phyloP scores from a whole-genome alignment of 202 grass and related monocot species.

The Zizania palustris region DNA sequence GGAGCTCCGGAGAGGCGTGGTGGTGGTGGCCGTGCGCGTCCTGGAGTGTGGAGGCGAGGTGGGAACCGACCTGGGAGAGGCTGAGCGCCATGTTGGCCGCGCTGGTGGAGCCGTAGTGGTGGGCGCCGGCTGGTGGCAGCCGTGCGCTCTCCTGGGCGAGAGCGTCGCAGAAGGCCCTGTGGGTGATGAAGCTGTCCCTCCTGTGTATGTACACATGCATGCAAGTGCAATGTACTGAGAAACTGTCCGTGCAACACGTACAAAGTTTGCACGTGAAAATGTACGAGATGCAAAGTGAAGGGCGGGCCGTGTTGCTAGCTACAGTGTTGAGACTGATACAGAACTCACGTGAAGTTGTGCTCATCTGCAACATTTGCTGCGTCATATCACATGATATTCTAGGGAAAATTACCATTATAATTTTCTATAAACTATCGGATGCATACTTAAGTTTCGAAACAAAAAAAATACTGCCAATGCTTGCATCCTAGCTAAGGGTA shows the following conservation, averaged over 20 bases:
- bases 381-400: too few relatives aligned
- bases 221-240: slow-evolving; percentile 35
- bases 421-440: background rate
- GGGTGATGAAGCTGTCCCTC: slow-evolving; percentile 97
- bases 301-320: background rate
- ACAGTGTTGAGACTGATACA: slow-evolving; percentile 22
- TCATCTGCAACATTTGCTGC: slow-evolving; percentile 11
- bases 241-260: background rate
- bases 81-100: slow-evolving; percentile 70
- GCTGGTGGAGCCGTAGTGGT: slow-evolving; percentile 59
- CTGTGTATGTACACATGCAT: slow-evolving; percentile 51
- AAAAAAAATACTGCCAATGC: background rate
- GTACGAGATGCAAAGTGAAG: slow-evolving; percentile 11
- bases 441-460: too few relatives aligned
- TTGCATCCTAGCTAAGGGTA: background rate
- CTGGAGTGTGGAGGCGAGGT: slow-evolving; percentile 51
- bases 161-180: slow-evolving; percentile 92
- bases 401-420: too few relatives aligned
- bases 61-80: slow-evolving; percentile 67
- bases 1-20: slow-evolving; percentile 54
- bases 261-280: slow-evolving; percentile 42
- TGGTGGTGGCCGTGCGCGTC: slow-evolving; percentile 48
- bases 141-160: slow-evolving; percentile 79
- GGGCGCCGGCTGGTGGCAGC: slow-evolving; percentile 62
- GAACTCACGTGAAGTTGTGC: slow-evolving; percentile 37